Evolutionary conservation across 2,329 filamentous ascomycete genomes (phyloP), one percentile per base, ranked within the genome.

Genomic region (Dactylellina leptospora): DNA sequence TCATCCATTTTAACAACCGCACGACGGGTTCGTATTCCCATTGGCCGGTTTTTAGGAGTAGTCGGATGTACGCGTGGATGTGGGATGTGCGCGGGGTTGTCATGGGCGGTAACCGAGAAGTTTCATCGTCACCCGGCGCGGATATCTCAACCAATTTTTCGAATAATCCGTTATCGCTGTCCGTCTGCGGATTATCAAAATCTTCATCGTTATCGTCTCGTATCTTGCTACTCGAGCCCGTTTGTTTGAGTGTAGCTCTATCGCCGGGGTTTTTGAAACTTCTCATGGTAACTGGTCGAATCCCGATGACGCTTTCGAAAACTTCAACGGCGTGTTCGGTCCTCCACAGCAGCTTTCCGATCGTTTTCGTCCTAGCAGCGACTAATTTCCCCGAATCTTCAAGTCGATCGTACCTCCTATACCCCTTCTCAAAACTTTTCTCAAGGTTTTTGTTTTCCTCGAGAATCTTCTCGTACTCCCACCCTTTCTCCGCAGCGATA

Each of bases 401-500:
- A 22, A 8, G 1, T n/a, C 8, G 13, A 10, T 40, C 36, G 18
- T 11, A 11, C 11, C 4, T n/a, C 36, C 11, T 40, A n/a, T 11
- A 4, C 5, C 36, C 11, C 18, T 40, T 11, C 11, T 11, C 13
- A 6, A 11, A 33, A 11, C 4, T 11, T 6, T 16, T 40, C 8
- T 16, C 10, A 16, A 2, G 13, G 11, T 40, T 40, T 25, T n/a
- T n/a, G 11, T 42, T 23, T 3, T 5, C 5, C 27, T 27, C 16
- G 13, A 72, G 28, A 8, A 47, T 30, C 22, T 54, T 30, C 28
- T 72, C 68, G 10, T 64, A 59, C 27, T 64, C 59, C 68, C 68
- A 72, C 28, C 68, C 68, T 9, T 51, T 58, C 10, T 72, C 68
- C 18, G 68, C 68, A 4, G 68, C 68, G 28, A 72, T 55, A 0